Evolutionary conservation across 1,284 basidiomycete species (phyloP), one percentile per base, ranked within the genome.

Genomic region (Cryptococcus depauperatus): DNA sequence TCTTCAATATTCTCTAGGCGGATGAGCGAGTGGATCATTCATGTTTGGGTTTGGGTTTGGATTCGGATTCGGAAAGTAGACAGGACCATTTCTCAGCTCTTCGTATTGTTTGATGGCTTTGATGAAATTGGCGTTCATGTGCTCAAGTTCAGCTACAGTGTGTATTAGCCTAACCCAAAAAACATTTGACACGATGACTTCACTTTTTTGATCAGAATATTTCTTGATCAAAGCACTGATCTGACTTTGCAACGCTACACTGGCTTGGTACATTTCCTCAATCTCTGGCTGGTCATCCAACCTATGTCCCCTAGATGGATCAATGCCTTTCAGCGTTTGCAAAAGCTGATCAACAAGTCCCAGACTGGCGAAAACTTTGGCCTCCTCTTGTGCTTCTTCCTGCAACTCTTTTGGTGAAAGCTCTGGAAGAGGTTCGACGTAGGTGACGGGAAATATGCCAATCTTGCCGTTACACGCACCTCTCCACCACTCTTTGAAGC

Each of bases 401-500:
- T 84, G 82, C 37, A 96, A 70, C 57, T 95, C 87, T 1, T 75
- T 74, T 0, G 83, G 74, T 0, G 85, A 86, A 0, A 85, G 86
- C 52, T 95, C 90, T 0, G 91, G 88, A 41, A 97, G 73, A 1
- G 85, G 76, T 78, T 96, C 89, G 55, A 98, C 89, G 72, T 97
- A 97, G 64, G 95, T 97, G 32, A 96, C 88, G 0, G 95, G 93
- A 70, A 99, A 98, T 50, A 99, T 98, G 62, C 95, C 95, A 7
- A 90, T 91, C 50, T 86, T 76, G 1, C 92, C 91, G 57, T 85
- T 85, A 32, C 91, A 72, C 58, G 97, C 92, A 2, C 95, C 95
- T 37, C 89, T 76, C 92, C 93, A 98, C 95, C 95, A 99, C 66
- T 97, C 90, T 61, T 91, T 85, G 72, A 96, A 96, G 22, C 85